These are phyloP conservation scores for Fusarium sp. DNA, from an alignment of 2,329 filamentous ascomycete species.

Conservation along the genomic window DNA sequence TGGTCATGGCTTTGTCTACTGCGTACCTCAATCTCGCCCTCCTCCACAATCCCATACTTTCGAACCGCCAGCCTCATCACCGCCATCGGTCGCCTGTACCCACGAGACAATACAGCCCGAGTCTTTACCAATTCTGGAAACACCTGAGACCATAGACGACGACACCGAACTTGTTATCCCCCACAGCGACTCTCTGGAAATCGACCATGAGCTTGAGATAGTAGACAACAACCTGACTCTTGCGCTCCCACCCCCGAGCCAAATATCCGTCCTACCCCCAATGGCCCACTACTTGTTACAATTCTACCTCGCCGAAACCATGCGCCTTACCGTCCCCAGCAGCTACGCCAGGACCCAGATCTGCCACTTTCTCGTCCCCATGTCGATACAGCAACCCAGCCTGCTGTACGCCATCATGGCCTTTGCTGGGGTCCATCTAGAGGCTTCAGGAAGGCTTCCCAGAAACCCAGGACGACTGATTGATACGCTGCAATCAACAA, in stretches of 20 bases:
- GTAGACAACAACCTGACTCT: not conserved
- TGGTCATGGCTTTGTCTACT: conserved; percentile 22
- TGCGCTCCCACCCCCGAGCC: not conserved
- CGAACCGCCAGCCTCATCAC: not conserved
- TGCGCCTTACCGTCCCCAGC: conserved; percentile 32
- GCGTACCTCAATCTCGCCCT: not conserved
- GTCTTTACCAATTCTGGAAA: not conserved
- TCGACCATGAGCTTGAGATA: not conserved
- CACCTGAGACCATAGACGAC: not conserved
- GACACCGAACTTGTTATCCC: not conserved
- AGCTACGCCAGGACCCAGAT: conserved; percentile 23
- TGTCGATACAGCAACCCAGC: conserved; percentile 24
- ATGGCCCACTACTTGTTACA: conserved; percentile 25
- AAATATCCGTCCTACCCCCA: conserved; percentile 2
- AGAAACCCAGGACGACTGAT: conserved; percentile 8
- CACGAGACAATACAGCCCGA: not conserved
- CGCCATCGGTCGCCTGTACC: not conserved
- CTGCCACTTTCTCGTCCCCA: conserved; percentile 29
- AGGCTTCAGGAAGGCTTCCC: not conserved
- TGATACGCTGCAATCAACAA: conserved; percentile 14
- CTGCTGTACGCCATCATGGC: conserved; percentile 30
- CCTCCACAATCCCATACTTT: not conserved
- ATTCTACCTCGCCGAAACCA: conserved; percentile 33
- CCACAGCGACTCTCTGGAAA: not conserved
- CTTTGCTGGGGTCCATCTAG: conserved; percentile 23